Evolutionary conservation across 441 rosid species (phyloP).

Genomic region (Raphanus hybrid): DNA sequence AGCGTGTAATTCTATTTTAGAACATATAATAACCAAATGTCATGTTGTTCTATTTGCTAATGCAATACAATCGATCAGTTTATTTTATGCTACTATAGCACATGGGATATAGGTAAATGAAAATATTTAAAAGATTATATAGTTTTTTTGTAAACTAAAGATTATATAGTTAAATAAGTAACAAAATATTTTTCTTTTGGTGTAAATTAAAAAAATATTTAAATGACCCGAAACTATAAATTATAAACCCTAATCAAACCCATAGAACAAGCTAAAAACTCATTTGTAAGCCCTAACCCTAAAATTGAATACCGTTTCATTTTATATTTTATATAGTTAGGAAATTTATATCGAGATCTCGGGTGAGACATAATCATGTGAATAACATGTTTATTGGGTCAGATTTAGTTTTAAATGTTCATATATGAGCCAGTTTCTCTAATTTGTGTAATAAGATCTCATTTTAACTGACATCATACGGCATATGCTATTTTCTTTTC

Average conservation of each 20-base stretch:
- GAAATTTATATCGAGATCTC: not conserved
- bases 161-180: not conserved
- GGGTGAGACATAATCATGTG: not conserved
- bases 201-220: too few species aligned
- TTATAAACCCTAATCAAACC: not conserved
- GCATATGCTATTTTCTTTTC: not conserved
- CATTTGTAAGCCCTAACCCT: not conserved
- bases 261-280: not conserved
- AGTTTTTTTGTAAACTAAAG: not conserved
- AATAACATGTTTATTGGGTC: not conserved
- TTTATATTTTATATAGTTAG: not conserved
- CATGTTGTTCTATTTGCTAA: not conserved
- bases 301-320: not conserved
- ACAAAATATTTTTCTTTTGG: not conserved
- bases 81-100: not conserved
- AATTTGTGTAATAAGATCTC: not conserved
- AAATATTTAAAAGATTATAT: not conserved
- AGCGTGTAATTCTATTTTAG: not conserved
- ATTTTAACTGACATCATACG: not conserved
- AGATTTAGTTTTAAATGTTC: constrained; percentile 1
- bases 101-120: not conserved
- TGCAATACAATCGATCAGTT: not conserved
- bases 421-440: not conserved
- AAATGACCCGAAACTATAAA: not conserved
- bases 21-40: not conserved